phyloP scores from a whole-genome alignment of 192 early-diverging fungal genomes.

The Entomortierella parvispora region DNA sequence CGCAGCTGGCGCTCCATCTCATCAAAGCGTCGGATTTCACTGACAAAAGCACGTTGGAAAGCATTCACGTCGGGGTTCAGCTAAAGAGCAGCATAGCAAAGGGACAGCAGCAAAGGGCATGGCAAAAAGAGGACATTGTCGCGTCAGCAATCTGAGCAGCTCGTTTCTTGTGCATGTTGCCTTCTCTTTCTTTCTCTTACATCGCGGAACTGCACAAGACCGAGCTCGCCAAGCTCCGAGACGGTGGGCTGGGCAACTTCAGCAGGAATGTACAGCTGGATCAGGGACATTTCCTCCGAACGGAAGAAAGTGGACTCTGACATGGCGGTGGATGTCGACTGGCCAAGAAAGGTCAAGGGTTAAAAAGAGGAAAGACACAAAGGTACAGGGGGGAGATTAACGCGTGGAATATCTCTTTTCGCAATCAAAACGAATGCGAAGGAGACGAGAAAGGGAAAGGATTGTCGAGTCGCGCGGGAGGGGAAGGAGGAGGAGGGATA shows the following conservation, averaged over 20 bases:
- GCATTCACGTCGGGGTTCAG: conserved; percentile 96
- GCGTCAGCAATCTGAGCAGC: neutral
- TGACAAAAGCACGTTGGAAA: conserved; percentile 97
- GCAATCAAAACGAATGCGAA: too few species aligned
- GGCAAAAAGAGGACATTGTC: neutral
- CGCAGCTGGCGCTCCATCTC: conserved; percentile 98
- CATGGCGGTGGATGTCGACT: too few species aligned
- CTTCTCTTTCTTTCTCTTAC: conserved; percentile 70
- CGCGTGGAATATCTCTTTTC: too few species aligned
- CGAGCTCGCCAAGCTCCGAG: conserved; percentile 94
- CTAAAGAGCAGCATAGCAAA: conserved; percentile 51
- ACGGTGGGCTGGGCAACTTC: conserved; percentile 95
- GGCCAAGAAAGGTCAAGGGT: too few species aligned
- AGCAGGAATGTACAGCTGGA: conserved; percentile 96
- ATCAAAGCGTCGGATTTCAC: conserved; percentile 94
- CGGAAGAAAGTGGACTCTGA: conserved; percentile 79
- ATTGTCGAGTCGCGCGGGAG: too few species aligned
- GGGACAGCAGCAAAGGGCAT: neutral
- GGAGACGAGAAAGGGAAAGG: too few species aligned
- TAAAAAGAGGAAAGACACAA: too few species aligned
- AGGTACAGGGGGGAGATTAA: too few species aligned
- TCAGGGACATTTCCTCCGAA: conserved; percentile 96
- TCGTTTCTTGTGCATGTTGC: too few species aligned
- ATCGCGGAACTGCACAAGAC: conserved; percentile 95
- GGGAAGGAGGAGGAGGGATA: too few species aligned